These are phyloP conservation scores for Jamesozyma rosinii DNA, from an alignment of 805 yeast genomes.

Conservation along the genomic window DNA sequence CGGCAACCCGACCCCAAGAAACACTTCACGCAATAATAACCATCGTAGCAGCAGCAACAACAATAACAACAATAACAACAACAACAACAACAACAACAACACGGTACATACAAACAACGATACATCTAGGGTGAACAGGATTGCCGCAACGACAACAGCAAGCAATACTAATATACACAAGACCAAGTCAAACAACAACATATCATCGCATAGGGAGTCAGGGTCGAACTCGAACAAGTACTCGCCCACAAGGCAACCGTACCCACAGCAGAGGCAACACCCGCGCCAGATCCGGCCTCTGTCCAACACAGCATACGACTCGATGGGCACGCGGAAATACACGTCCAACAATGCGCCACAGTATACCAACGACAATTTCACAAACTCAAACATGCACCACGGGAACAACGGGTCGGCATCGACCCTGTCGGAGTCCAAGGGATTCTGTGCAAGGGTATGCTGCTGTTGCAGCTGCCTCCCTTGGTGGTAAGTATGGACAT, in stretches of 20 bases:
- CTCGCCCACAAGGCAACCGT: not conserved
- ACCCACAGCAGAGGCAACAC: not conserved
- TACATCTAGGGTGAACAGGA: not conserved
- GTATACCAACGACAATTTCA: constrained; percentile 4
- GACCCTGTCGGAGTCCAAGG: not conserved
- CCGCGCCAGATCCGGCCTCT: not conserved
- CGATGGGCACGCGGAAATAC: constrained; percentile 19
- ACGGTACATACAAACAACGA: not conserved
- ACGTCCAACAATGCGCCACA: constrained; percentile 1
- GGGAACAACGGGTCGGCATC: not conserved
- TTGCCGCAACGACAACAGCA: not conserved
- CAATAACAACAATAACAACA: constrained; percentile 2
- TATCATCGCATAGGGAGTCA: not conserved
- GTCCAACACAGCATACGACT: constrained; percentile 14
- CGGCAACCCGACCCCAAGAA: constrained; percentile 56
- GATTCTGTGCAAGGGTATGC: not conserved
- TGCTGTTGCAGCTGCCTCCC: not conserved
- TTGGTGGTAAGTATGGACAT: no score
- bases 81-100: not conserved
- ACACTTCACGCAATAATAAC: constrained; percentile 8
- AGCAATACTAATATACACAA: not conserved
- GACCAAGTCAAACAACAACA: not conserved
- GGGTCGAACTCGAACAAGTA: not conserved
- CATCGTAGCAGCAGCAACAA: not conserved
- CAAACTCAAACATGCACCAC: constrained; percentile 2